Conservation (phyloP, 352 stramenopile species). For the Globisporangium viniferum region DNA sequence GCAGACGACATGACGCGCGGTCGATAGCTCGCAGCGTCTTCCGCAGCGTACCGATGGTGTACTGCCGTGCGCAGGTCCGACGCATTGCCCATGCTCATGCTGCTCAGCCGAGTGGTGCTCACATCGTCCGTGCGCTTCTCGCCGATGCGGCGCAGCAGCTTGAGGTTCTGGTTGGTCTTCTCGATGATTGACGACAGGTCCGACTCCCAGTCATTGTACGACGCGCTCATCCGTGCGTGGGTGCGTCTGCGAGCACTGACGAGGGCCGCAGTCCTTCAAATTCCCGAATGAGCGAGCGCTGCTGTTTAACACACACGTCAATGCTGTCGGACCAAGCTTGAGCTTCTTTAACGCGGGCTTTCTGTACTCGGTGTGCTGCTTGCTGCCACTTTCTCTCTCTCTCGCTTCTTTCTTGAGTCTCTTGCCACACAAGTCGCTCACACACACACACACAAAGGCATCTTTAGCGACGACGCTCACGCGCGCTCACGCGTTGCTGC, state of each 20-base stretch:
- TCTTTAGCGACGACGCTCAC: background rate
- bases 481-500: background rate
- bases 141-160: slow-evolving; percentile 75
- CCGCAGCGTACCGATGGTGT: slow-evolving; percentile 9
- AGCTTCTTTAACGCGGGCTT: background rate
- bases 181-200: slow-evolving; percentile 86
- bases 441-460: background rate
- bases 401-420: background rate
- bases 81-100: slow-evolving; percentile 3
- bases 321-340: background rate
- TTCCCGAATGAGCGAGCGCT: slow-evolving; percentile 4
- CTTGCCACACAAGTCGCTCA: too few species aligned
- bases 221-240: slow-evolving; percentile 44
- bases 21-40: slow-evolving; percentile 11
- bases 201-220: slow-evolving; percentile 74
- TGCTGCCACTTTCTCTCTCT: background rate
- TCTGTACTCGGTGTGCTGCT: background rate
- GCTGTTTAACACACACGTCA: slow-evolving; percentile 8
- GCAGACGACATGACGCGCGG: slow-evolving; percentile 16
- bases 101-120: slow-evolving; percentile 23
- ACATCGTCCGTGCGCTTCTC: slow-evolving; percentile 68
- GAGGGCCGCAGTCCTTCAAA: background rate
- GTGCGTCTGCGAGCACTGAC: background rate
- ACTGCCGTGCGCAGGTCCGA: slow-evolving; percentile 10
- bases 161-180: slow-evolving; percentile 87